These are phyloP conservation scores for Corinectria fuckeliana DNA, from an alignment of 2,329 filamentous ascomycete genomes.

Conservation along the genomic window DNA sequence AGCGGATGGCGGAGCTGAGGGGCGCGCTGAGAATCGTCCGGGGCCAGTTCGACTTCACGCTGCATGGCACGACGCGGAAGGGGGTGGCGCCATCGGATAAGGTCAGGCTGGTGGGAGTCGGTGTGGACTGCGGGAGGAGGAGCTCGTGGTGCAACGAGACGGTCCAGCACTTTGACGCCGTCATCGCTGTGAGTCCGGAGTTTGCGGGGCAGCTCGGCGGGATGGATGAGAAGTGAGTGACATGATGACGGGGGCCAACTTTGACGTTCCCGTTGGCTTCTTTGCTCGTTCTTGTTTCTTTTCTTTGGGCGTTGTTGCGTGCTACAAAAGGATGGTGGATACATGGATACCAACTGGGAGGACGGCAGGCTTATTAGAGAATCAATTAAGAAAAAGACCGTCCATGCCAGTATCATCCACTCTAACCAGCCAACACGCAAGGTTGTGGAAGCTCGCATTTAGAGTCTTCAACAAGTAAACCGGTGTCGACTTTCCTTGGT, in stretches of 20 bases:
- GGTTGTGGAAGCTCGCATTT: too few relatives aligned
- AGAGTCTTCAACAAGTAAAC: too few relatives aligned
- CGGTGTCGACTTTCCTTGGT: too few relatives aligned
- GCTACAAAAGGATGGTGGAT: too few relatives aligned
- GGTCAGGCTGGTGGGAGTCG: constrained; percentile 35
- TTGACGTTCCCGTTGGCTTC: too few relatives aligned
- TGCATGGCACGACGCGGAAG: constrained; percentile 32
- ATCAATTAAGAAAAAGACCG: too few relatives aligned
- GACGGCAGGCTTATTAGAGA: too few relatives aligned
- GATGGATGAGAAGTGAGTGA: constrained; percentile 6
- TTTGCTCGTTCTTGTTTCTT: neutral
- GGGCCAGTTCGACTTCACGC: constrained; percentile 38
- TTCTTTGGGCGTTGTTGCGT: neutral
- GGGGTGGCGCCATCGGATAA: constrained; percentile 25
- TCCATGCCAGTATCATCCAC: too few relatives aligned
- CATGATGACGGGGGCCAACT: too few relatives aligned
- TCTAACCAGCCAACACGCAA: too few relatives aligned
- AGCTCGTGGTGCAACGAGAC: constrained; percentile 40
- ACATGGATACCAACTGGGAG: neutral
- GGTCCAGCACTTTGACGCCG: constrained; percentile 36
- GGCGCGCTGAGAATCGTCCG: constrained; percentile 39
- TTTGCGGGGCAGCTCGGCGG: constrained; percentile 14
- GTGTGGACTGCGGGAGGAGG: constrained; percentile 31
- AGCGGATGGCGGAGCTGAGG: constrained; percentile 37
- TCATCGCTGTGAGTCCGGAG: constrained; percentile 26